A percentile compares a stretch with the other conserved stretches of the same genome.
phyloP scores from a whole-genome alignment of 768 basidiomycete species.

The Tylopilus sp. region DNA sequence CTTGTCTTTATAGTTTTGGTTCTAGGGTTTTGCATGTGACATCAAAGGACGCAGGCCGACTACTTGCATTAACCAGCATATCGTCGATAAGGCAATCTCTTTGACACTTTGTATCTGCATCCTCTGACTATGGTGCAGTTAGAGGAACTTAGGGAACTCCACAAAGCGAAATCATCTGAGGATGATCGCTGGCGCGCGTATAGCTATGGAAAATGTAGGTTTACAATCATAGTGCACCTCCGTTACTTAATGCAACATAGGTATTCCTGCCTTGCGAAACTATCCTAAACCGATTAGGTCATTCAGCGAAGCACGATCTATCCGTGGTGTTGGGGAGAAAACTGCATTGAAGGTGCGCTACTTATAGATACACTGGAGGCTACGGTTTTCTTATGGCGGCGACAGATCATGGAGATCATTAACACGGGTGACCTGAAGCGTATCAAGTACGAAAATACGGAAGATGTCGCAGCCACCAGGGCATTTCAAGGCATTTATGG shows the following conservation, averaged over 20 bases:
- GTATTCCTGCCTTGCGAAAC: slow-evolving; percentile 53
- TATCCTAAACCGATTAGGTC: slow-evolving; percentile 58
- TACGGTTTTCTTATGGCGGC: neutral
- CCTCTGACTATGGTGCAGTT: slow-evolving; percentile 41
- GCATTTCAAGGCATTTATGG: slow-evolving; percentile 83
- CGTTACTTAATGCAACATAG: slow-evolving; percentile 33
- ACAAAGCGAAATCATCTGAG: slow-evolving; percentile 54
- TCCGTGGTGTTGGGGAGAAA: slow-evolving; percentile 67
- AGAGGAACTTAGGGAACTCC: slow-evolving; percentile 60
- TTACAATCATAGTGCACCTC: neutral
- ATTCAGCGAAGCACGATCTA: slow-evolving; percentile 53
- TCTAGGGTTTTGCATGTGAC: slow-evolving; percentile 69
- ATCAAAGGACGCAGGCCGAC: slow-evolving; percentile 35
- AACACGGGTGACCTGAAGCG: slow-evolving; percentile 69
- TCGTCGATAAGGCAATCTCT: slow-evolving; percentile 62
- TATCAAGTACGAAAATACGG: slow-evolving; percentile 63
- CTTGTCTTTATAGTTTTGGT: neutral
- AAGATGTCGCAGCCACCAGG: slow-evolving; percentile 52
- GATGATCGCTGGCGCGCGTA: slow-evolving; percentile 69
- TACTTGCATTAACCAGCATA: slow-evolving; percentile 61
- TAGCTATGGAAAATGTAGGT: slow-evolving; percentile 63
- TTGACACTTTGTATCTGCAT: neutral
- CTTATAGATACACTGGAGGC: too few relatives aligned
- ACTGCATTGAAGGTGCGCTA: slow-evolving; percentile 67
- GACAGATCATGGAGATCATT: slow-evolving; percentile 78